phyloP scores from a whole-genome alignment of 2,329 filamentous ascomycete genomes.

The Penicillium sp. region DNA sequence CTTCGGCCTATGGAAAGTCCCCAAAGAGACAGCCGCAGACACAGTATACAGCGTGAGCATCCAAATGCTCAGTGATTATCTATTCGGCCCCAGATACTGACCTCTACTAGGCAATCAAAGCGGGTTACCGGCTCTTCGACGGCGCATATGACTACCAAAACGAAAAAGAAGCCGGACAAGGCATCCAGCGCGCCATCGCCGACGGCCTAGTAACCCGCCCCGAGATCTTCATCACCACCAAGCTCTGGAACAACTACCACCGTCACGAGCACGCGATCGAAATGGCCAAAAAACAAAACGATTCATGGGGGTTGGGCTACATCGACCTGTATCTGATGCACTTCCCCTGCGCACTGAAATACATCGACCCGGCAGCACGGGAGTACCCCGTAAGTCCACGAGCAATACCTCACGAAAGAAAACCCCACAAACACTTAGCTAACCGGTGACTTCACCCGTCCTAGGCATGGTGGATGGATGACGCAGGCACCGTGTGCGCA shows the following conservation, averaged over 20 bases:
- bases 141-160: constrained; percentile 15
- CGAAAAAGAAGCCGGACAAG: constrained; percentile 12
- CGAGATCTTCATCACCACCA: constrained; percentile 12
- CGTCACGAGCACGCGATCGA: constrained; percentile 2
- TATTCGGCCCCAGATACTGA: too few species aligned
- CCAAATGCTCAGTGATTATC: too few species aligned
- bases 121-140: constrained; percentile 6
- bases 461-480: constrained; percentile 14
- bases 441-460: too few species aligned
- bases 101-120: constrained; percentile 12
- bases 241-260: constrained; percentile 17
- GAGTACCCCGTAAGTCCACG: constrained; percentile 12
- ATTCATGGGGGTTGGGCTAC: constrained; percentile 10
- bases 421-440: too few species aligned
- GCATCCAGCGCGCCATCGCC: constrained; percentile 11
- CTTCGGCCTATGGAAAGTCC: constrained; percentile 16
- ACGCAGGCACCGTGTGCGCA: constrained; percentile 4
- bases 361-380: constrained; percentile 8
- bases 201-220: constrained; percentile 11
- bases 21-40: constrained; percentile 13
- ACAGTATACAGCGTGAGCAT: constrained; percentile 10
- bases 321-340: constrained; percentile 14
- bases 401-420: too few species aligned
- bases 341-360: constrained; percentile 13
- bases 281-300: constrained; percentile 9